Percentiles rank a stretch among this genome's conserved stretches.
phyloP scores from a whole-genome alignment of 805 yeast species.

The Candida adriatica region DNA sequence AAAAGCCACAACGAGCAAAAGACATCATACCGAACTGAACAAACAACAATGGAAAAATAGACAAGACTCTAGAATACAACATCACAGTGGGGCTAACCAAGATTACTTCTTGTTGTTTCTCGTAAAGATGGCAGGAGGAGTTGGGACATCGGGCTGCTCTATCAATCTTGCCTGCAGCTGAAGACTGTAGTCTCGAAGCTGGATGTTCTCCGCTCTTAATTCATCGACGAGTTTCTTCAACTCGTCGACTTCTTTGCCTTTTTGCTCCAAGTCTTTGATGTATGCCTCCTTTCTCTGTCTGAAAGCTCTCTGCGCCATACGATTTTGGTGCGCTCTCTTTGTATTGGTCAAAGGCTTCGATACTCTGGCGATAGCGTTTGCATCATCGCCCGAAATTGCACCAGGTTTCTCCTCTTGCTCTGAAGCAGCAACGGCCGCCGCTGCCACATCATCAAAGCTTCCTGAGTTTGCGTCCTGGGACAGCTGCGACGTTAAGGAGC shows the following conservation, averaged over 20 bases:
- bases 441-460: slow-evolving; percentile 28
- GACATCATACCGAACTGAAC: too few species aligned
- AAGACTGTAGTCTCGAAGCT: slow-evolving; percentile 64
- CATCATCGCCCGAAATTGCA: not conserved
- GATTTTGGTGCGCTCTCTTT: slow-evolving; percentile 86
- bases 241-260: slow-evolving; percentile 56
- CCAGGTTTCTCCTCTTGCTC: not conserved
- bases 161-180: slow-evolving; percentile 63
- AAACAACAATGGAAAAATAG: too few species aligned
- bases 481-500: slow-evolving; percentile 5
- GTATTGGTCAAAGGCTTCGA: slow-evolving; percentile 46
- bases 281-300: slow-evolving; percentile 78
- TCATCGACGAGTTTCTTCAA: slow-evolving; percentile 58
- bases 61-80: too few species aligned
- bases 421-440: slow-evolving; percentile 30
- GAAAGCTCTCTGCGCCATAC: slow-evolving; percentile 89
- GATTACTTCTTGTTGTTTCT: slow-evolving; percentile 10
- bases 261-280: slow-evolving; percentile 70
- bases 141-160: slow-evolving; percentile 38
- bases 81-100: too few species aligned
- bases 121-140: slow-evolving; percentile 29
- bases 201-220: slow-evolving; percentile 63
- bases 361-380: slow-evolving; percentile 14
- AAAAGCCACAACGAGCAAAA: too few species aligned
- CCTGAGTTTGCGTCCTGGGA: slow-evolving; percentile 5